phyloP scores from a whole-genome alignment of 805 yeast species.

The Tetrapisispora fleetii region DNA sequence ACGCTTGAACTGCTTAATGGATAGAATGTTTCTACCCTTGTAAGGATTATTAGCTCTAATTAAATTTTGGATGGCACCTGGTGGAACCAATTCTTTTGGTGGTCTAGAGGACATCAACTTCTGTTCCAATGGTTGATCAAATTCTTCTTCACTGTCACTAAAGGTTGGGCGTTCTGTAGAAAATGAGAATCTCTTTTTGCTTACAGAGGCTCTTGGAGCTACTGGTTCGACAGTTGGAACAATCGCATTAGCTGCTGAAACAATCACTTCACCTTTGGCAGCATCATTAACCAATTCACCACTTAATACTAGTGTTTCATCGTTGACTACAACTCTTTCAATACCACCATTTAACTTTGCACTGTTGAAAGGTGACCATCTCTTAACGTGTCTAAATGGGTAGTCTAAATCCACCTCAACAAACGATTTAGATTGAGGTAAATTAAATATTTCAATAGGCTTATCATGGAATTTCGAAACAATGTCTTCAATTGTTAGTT shows the following conservation, averaged over 20 bases:
- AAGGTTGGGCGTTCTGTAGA: slow-evolving; percentile 33
- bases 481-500: slow-evolving; percentile 63
- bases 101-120: slow-evolving; percentile 60
- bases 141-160: slow-evolving; percentile 35
- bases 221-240: slow-evolving; percentile 24
- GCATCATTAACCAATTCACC: slow-evolving; percentile 55
- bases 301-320: slow-evolving; percentile 75
- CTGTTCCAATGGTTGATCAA: slow-evolving; percentile 42
- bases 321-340: slow-evolving; percentile 75
- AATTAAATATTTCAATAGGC: slow-evolving; percentile 73
- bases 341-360: slow-evolving; percentile 66
- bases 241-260: slow-evolving; percentile 35
- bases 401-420: slow-evolving; percentile 76
- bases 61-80: slow-evolving; percentile 68
- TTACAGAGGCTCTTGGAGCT: slow-evolving; percentile 32
- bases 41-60: slow-evolving; percentile 83
- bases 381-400: slow-evolving; percentile 36
- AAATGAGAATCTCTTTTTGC: slow-evolving; percentile 43
- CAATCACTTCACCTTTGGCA: slow-evolving; percentile 53
- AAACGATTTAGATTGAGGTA: slow-evolving; percentile 61
- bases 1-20: slow-evolving; percentile 81
- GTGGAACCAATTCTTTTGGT: slow-evolving; percentile 62
- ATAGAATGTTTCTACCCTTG: slow-evolving; percentile 75
- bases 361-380: slow-evolving; percentile 48
- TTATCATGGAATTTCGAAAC: slow-evolving; percentile 64